Evolutionary conservation across 1,284 basidiomycete genomes (phyloP), one percentile per base, ranked within the genome.

Genomic region (Omphalotus olearius): DNA sequence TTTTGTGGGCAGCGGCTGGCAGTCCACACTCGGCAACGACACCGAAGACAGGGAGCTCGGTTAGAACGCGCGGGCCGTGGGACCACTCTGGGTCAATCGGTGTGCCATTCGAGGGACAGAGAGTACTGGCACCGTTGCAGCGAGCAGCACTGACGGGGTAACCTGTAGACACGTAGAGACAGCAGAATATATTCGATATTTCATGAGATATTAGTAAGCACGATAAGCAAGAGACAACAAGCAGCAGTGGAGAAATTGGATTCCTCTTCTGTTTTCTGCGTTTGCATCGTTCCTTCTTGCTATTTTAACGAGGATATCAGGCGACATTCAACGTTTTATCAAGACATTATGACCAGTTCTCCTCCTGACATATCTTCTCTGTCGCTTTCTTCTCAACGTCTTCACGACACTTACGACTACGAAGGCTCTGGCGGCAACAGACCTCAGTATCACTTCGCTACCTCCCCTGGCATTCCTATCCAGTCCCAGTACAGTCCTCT

Each of bases 331-430:
- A 26, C 59, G 51, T 59, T 55, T 55, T 39, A 23, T 59, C 55
- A 57, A 57, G 55, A 60, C 68, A 79, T 80, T 78, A 91, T 86
- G 88, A 86, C 85, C 62, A 80, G 70, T 66, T 82, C 85, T 60
- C 81, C 87, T 40, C 86, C 88, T 57, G 86, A 90, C 72, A 79
- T 91, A 60, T 82, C 85, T 50, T 73, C 83, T 61, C 71, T 91
- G 63, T 83, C 85, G 64, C 79, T 90, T 69, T 75, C 80, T 60
- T 73, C 78, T 56, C 83, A 80, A 81, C 86, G 85, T 78, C 79
- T 86, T 76, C 81, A 90, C 74, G 87, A 90, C 69, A 70, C 74
- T 86, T 89, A 89, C 71, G 88, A 91, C 75, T 88, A 83, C 70
- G 85, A 88, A 67, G 77, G 73, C 69, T 73, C 72, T 65, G 67